A percentile compares a stretch with the other conserved stretches of the same genome.
Conservation (phyloP, 2,329 filamentous ascomycete species). For the Alternaria brassicicola region DNA sequence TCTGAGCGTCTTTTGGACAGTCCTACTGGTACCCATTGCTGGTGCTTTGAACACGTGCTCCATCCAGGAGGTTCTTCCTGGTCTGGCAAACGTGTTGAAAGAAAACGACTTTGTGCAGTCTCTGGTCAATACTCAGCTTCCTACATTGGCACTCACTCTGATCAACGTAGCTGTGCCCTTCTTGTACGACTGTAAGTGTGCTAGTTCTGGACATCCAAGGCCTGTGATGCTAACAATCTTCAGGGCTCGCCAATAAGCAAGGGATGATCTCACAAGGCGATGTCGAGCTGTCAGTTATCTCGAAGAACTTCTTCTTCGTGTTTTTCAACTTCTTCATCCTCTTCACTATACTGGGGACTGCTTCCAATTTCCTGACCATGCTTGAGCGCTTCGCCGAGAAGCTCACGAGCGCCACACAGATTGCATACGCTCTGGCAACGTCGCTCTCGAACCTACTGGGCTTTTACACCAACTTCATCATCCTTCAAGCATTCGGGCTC, state of each 20-base stretch:
- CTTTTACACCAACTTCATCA: conserved; percentile 94
- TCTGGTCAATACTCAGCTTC: conserved; percentile 84
- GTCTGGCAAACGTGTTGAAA: conserved; percentile 70
- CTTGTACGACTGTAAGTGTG: conserved; percentile 78
- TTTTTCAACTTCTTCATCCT: conserved; percentile 99
- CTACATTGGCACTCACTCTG: conserved; percentile 82
- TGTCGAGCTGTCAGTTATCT: conserved; percentile 91
- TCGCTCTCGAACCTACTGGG: conserved; percentile 76
- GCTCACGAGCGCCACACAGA: conserved; percentile 77
- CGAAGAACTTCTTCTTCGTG: conserved; percentile 98
- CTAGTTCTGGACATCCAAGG: background rate
- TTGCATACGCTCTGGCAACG: conserved; percentile 75
- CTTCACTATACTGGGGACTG: conserved; percentile 86
- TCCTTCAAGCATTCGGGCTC: conserved; percentile 90
- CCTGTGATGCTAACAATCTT: conserved; percentile 7
- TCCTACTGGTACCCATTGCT: conserved; percentile 79
- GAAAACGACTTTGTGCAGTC: conserved; percentile 73
- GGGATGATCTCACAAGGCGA: conserved; percentile 96
- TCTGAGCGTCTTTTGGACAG: conserved; percentile 86
- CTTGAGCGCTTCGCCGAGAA: conserved; percentile 70
- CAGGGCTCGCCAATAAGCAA: conserved; percentile 80
- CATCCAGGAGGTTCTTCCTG: conserved; percentile 74
- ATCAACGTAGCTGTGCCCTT: conserved; percentile 91
- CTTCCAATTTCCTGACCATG: conserved; percentile 72
- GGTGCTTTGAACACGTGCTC: conserved; percentile 80